Conservation (phyloP, 441 rosid species). For the Flueggea neowawraea region DNA sequence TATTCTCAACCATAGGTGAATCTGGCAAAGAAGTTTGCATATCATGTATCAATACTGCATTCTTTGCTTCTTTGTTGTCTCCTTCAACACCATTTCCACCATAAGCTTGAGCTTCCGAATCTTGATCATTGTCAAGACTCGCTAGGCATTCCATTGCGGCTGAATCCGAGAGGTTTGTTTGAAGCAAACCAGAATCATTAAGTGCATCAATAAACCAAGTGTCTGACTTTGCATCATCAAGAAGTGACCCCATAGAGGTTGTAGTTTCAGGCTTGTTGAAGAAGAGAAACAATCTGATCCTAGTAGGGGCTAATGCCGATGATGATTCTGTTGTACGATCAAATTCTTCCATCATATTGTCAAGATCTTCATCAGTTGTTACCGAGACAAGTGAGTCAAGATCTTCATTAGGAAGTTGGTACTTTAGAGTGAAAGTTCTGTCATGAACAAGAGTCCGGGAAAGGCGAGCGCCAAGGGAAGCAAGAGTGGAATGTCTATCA, state of each 20-base stretch:
- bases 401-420: constrained; percentile 87
- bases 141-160: constrained; percentile 56
- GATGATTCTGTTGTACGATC: constrained; percentile 52
- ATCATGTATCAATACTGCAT: not conserved
- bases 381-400: constrained; percentile 85
- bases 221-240: constrained; percentile 75
- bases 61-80: constrained; percentile 12
- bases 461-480: constrained; percentile 50
- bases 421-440: constrained; percentile 71
- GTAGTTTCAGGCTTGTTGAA: constrained; percentile 61
- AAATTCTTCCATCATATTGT: constrained; percentile 86
- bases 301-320: constrained; percentile 29
- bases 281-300: constrained; percentile 75
- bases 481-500: constrained; percentile 62
- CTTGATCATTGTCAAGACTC: constrained; percentile 41
- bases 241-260: constrained; percentile 72
- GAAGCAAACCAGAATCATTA: constrained; percentile 53
- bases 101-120: constrained; percentile 12
- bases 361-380: constrained; percentile 88
- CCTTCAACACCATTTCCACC: constrained; percentile 12
- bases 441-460: constrained; percentile 59
- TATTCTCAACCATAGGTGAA: constrained; percentile 46
- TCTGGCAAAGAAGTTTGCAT: constrained; percentile 6
- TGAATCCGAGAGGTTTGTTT: constrained; percentile 65
- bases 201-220: constrained; percentile 90